Evolutionary conservation across 257 asterid species (phyloP).

Genomic region (Fraxinus quadrangulata): DNA sequence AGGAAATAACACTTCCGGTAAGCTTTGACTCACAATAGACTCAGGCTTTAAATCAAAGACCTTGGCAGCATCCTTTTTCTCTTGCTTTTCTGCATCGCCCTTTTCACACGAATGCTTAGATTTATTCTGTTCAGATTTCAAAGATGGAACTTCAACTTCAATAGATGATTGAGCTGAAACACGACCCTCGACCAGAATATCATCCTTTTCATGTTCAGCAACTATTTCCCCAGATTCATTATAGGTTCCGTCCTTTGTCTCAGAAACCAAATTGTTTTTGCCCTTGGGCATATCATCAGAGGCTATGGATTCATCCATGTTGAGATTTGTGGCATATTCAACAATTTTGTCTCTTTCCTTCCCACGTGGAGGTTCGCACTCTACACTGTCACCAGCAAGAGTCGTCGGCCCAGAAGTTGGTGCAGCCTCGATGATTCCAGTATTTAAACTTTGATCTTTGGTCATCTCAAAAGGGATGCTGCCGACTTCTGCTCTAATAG

Average conservation of each 20-base stretch:
- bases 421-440: constrained; percentile 26
- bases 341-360: constrained; percentile 26
- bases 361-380: constrained; percentile 27
- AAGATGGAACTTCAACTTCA: constrained; percentile 28
- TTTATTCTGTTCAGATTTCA: constrained; percentile 16
- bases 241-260: constrained; percentile 15
- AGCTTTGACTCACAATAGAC: constrained; percentile 21
- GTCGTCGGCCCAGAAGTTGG: constrained; percentile 27
- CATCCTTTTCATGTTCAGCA: constrained; percentile 15
- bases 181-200: constrained; percentile 10
- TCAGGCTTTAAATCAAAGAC: constrained; percentile 28
- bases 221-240: constrained; percentile 15
- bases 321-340: constrained; percentile 14
- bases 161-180: constrained; percentile 4
- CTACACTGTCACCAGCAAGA: constrained; percentile 14
- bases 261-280: constrained; percentile 23
- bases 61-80: constrained; percentile 16
- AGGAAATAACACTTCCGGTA: constrained; percentile 24
- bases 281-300: constrained; percentile 25
- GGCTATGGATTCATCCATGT: constrained; percentile 7
- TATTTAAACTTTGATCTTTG: constrained; percentile 4
- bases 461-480: not conserved
- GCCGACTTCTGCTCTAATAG: constrained; percentile 20
- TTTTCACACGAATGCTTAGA: constrained; percentile 19
- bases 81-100: constrained; percentile 23